Conservation (phyloP, 805 yeast species). For the Ogataea parapolymorpha region DNA sequence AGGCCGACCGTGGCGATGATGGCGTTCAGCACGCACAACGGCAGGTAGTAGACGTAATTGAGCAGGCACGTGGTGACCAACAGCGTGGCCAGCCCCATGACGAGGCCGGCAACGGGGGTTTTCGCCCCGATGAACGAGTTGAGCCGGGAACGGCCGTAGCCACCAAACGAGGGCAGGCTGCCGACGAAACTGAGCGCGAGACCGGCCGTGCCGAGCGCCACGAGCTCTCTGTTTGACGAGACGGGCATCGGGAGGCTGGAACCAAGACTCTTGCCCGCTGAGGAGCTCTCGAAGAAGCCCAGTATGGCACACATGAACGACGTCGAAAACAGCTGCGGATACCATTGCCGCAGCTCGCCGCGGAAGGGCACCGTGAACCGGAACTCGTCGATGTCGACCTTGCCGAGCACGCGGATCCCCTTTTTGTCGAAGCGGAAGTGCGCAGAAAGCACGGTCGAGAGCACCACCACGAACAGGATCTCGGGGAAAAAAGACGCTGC, state of each 20-base stretch:
- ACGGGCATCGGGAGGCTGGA: slow-evolving; percentile 67
- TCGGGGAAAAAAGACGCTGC: slow-evolving; percentile 75
- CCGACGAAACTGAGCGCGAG: slow-evolving; percentile 56
- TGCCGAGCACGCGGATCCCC: slow-evolving; percentile 72
- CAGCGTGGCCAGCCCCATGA: slow-evolving; percentile 75
- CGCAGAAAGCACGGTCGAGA: slow-evolving; percentile 52
- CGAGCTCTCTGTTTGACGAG: slow-evolving; percentile 85
- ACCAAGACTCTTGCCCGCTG: slow-evolving; percentile 86
- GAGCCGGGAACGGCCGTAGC: slow-evolving; percentile 89
- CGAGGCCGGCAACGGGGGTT: slow-evolving; percentile 78
- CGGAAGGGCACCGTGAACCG: slow-evolving; percentile 59
- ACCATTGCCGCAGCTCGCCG: slow-evolving; percentile 40
- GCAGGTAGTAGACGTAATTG: slow-evolving; percentile 66
- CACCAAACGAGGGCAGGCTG: slow-evolving; percentile 90
- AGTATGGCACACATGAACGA: slow-evolving; percentile 76
- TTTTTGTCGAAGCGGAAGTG: slow-evolving; percentile 43
- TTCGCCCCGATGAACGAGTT: slow-evolving; percentile 86
- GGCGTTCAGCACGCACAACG: slow-evolving; percentile 75
- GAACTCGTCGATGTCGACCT: slow-evolving; percentile 49
- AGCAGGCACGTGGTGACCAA: slow-evolving; percentile 59
- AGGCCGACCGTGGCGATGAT: slow-evolving; percentile 78
- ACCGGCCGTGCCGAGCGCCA: slow-evolving; percentile 82
- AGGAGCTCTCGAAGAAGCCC: slow-evolving; percentile 91
- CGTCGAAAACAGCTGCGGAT: slow-evolving; percentile 58
- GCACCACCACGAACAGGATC: slow-evolving; percentile 68